These are phyloP conservation scores for Fusarium staphyleae DNA, from an alignment of 2,329 filamentous ascomycete species.

Conservation along the genomic window DNA sequence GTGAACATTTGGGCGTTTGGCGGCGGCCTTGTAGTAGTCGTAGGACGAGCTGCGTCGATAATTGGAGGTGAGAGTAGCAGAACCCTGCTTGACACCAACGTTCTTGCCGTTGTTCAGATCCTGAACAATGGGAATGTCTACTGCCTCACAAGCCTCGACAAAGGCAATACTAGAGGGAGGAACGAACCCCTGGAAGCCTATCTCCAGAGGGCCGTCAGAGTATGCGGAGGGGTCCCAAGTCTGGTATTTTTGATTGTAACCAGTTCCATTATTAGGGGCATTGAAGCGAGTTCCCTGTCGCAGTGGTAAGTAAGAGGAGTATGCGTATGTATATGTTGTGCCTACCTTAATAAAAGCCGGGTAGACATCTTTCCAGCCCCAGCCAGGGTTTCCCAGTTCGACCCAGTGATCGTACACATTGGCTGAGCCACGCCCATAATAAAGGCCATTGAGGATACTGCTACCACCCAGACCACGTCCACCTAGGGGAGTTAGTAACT, in stretches of 20 bases:
- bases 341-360: not conserved
- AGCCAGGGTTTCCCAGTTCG: constrained; percentile 47
- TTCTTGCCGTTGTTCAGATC: constrained; percentile 40
- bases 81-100: constrained; percentile 41
- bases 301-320: not conserved
- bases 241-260: constrained; percentile 39
- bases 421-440: constrained; percentile 38
- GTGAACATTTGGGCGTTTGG: constrained; percentile 33
- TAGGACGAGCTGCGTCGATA: constrained; percentile 39
- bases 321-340: not conserved
- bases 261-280: constrained; percentile 27
- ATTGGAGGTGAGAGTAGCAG: constrained; percentile 35
- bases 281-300: constrained; percentile 31
- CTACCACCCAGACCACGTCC: constrained; percentile 35
- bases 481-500: not conserved
- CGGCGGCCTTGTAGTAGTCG: constrained; percentile 37
- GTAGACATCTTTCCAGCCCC: constrained; percentile 45
- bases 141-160: constrained; percentile 33
- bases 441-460: constrained; percentile 44
- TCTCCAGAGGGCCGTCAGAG: constrained; percentile 37
- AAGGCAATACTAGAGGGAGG: constrained; percentile 42
- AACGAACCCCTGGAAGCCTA: constrained; percentile 41
- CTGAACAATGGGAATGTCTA: constrained; percentile 35
- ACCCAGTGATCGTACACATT: constrained; percentile 48
- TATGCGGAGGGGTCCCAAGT: constrained; percentile 40